A percentile compares a stretch with the other conserved stretches of the same genome.
phyloP scores from a whole-genome alignment of 306 rosid genomes.

The Vicia sativa region DNA sequence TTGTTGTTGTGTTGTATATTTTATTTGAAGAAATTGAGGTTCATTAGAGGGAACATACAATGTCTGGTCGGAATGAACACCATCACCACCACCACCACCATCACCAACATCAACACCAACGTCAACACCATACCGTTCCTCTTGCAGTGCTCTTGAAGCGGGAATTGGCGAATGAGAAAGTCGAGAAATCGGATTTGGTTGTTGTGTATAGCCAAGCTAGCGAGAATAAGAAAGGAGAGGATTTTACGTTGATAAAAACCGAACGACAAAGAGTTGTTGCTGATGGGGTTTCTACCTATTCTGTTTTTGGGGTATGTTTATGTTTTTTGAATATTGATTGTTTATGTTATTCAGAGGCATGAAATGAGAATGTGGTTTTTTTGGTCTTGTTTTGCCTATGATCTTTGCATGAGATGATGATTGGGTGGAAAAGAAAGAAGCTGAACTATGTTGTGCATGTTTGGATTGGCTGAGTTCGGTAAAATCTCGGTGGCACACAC shows the following conservation, averaged over 20 bases:
- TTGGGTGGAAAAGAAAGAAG: conserved; percentile 5
- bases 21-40: conserved; percentile 29
- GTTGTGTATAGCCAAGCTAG: conserved; percentile 66
- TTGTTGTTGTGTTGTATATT: conserved; percentile 27
- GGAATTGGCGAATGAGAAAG: conserved; percentile 76
- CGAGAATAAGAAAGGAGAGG: conserved; percentile 94
- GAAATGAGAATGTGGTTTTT: conserved; percentile 21
- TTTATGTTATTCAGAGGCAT: conserved; percentile 15
- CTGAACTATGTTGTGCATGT: conserved; percentile 2
- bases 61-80: conserved; percentile 61
- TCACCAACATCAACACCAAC: no score
- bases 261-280: conserved; percentile 80
- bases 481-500: not conserved
- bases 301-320: conserved; percentile 74
- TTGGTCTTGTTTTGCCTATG: conserved; percentile 9
- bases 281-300: conserved; percentile 84
- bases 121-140: conserved; percentile 56
- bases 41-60: conserved; percentile 47
- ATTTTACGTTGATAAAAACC: conserved; percentile 69
- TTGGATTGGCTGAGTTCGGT: not conserved
- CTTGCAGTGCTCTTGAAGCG: conserved; percentile 84
- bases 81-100: no score
- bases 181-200: conserved; percentile 70
- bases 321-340: not conserved
- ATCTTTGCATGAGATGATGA: conserved; percentile 32